These are phyloP conservation scores for Beauveria pseudobassiana DNA, from an alignment of 2,329 filamentous ascomycete species.

Conservation along the genomic window DNA sequence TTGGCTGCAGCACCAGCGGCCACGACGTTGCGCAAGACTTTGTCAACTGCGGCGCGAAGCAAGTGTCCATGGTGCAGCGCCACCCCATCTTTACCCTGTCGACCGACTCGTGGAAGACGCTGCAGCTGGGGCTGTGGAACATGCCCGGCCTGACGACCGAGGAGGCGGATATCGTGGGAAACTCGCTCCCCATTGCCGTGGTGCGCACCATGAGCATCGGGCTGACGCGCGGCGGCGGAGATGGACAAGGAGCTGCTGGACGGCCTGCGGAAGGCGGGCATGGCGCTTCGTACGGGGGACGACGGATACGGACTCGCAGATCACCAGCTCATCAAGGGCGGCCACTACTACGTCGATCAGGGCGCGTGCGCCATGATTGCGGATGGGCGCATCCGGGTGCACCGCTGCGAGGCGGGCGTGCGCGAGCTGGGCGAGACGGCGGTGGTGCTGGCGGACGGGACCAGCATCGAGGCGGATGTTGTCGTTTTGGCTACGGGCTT, in stretches of 20 bases:
- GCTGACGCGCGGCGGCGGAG: conserved; percentile 29
- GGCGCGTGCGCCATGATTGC: conserved; percentile 31
- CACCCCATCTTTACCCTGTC: conserved; percentile 43
- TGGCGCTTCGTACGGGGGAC: conserved; percentile 29
- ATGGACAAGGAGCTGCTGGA: conserved; percentile 35
- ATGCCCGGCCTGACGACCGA: conserved; percentile 35
- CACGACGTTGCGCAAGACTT: conserved; percentile 45
- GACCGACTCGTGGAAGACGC: conserved; percentile 30
- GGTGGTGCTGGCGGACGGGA: conserved; percentile 25
- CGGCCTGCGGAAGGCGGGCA: conserved; percentile 35
- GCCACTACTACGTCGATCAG: conserved; percentile 37
- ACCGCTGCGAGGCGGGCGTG: conserved; percentile 24
- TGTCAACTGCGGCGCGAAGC: conserved; percentile 35
- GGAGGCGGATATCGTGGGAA: conserved; percentile 40
- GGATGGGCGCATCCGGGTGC: conserved; percentile 34
- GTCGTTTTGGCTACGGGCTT: conserved; percentile 37
- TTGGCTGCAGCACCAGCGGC: conserved; percentile 41
- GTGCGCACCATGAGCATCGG: conserved; percentile 33
- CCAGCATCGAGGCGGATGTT: conserved; percentile 30
- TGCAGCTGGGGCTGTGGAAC: conserved; percentile 32
- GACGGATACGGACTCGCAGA: conserved; percentile 29
- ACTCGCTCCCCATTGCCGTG: conserved; percentile 40
- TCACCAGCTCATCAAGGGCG: conserved; percentile 31
- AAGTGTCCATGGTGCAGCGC: conserved; percentile 47
- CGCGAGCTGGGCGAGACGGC: conserved; percentile 21